Conservation (phyloP, 352 stramenopile species). For the Globisporangium yorkense region DNA sequence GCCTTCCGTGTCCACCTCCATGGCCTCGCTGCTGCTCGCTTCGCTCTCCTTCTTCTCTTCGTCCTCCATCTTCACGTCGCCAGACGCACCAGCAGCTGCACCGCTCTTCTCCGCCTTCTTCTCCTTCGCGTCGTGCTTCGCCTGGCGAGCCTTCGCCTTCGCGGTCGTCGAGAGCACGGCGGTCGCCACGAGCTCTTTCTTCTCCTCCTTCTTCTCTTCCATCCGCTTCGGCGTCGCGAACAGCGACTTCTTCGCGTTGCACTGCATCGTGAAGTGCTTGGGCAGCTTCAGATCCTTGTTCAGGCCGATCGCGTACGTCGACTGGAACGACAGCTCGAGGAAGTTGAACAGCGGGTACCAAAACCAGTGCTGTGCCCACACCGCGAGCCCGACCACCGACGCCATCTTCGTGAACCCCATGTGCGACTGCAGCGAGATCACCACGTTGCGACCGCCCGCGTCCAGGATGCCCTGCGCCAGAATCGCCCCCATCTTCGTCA, state of each 20-base stretch:
- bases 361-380: slow-evolving; percentile 99
- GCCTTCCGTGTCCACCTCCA: slow-evolving; percentile 70
- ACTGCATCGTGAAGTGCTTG: slow-evolving; percentile 91
- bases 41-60: slow-evolving; percentile 48
- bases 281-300: slow-evolving; percentile 98
- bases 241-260: slow-evolving; percentile 91
- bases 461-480: slow-evolving; percentile 97
- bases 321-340: slow-evolving; percentile 94
- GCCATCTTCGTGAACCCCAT: slow-evolving; percentile 98
- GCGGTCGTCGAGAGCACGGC: slow-evolving; percentile 97
- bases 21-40: slow-evolving; percentile 37
- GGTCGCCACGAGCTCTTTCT: slow-evolving; percentile 97
- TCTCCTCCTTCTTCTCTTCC: slow-evolving; percentile 99
- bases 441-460: slow-evolving; percentile 96
- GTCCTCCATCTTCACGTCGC: slow-evolving; percentile 44
- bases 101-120: slow-evolving; percentile 37
- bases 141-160: slow-evolving; percentile 93
- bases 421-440: slow-evolving; percentile 93
- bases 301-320: slow-evolving; percentile 94
- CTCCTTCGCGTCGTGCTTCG: slow-evolving; percentile 89
- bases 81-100: slow-evolving; percentile 13
- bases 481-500: slow-evolving; percentile 99
- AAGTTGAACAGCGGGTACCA: slow-evolving; percentile 99
- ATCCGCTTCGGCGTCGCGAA: slow-evolving; percentile 98
- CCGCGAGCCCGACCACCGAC: slow-evolving; percentile 92